Conservation (phyloP, 371 early-diverging fungal species). For the Mucor circinelloides region DNA sequence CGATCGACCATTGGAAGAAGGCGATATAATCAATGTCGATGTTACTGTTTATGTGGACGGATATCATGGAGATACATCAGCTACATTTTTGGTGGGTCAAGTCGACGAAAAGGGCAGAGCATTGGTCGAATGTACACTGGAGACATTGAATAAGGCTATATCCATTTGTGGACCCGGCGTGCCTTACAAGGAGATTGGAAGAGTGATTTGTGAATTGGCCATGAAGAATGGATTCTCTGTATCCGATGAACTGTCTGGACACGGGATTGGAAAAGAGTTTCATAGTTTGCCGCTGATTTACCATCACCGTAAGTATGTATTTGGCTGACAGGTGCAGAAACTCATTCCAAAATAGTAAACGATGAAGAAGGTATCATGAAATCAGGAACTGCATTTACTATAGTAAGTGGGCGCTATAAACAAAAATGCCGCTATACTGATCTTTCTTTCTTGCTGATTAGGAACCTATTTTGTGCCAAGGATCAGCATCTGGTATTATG, state of each 20-base stretch:
- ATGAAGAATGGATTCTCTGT: conserved; percentile 63
- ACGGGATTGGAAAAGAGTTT: conserved; percentile 82
- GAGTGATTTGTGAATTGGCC: conserved; percentile 66
- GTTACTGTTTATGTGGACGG: conserved; percentile 76
- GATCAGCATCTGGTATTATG: conserved; percentile 62
- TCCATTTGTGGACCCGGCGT: conserved; percentile 77
- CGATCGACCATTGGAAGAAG: conserved; percentile 68
- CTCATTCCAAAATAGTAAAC: conserved; percentile 40
- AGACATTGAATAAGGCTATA: conserved; percentile 77
- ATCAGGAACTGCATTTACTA: conserved; percentile 84
- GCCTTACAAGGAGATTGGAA: conserved; percentile 72
- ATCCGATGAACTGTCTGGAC: conserved; percentile 82
- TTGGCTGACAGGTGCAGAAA: not conserved
- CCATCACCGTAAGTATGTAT: conserved; percentile 53
- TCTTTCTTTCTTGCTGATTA: not conserved
- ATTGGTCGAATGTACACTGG: conserved; percentile 71
- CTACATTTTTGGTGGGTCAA: conserved; percentile 81
- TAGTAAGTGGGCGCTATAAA: conserved; percentile 37
- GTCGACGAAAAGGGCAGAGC: conserved; percentile 70
- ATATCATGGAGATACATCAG: conserved; percentile 86
- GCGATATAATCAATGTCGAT: conserved; percentile 92
- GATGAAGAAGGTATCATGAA: conserved; percentile 67
- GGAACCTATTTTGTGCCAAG: conserved; percentile 87
- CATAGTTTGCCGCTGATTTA: conserved; percentile 65
- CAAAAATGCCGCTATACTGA: not conserved